Evolutionary conservation across 345 rosid species (phyloP), one percentile per base, ranked within the genome.

Genomic region (Heritiera fomes): DNA sequence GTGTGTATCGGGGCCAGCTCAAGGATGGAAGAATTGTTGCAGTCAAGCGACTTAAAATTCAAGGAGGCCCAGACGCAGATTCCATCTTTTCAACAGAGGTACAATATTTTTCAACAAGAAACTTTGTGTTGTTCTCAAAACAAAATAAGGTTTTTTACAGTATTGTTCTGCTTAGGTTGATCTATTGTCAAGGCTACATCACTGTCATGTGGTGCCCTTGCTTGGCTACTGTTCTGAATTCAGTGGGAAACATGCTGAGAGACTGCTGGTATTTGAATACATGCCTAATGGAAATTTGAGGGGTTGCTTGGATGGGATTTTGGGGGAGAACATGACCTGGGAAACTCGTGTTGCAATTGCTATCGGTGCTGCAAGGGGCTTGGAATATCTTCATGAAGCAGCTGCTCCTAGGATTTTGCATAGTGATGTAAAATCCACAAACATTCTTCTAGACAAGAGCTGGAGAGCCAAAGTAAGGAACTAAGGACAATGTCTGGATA

Each of bases 321-420:
- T 78, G 3, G 97, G 91, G 18, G 94, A 88, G 87, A 89, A 79
- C 64, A 82, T 92, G 91, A 86, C 83, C 63, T 96, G 99, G 99
- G 89, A 89, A 80, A 89, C 90, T 45, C 91, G 99, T 79, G 87
- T 92, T 84, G 77, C 87, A n/a, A 84, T 96, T 38, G 99, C 97
- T 41, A 88, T 94, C 65, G 98, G 98, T 87, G 98, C 97, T 77
- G 99, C 97, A 40, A 92, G 94, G 87, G 99, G 99, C 11, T 90
- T 96, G 62, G 98, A 96, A 80, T 96, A 96, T 89, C 99, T 96
- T 77, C 99, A 96, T 38, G 99, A 94, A 84, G 97, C 98, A 15
- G 99, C 98, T 65, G 97, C 98, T 73, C 99, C 99, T 59, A 90
- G 92, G 91, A 92, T 96, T 85, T 86, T 96, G 87, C 98, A 96